These are phyloP conservation scores for Xylariaceae sp. DNA, from an alignment of 2,329 filamentous ascomycete genomes.

Conservation along the genomic window DNA sequence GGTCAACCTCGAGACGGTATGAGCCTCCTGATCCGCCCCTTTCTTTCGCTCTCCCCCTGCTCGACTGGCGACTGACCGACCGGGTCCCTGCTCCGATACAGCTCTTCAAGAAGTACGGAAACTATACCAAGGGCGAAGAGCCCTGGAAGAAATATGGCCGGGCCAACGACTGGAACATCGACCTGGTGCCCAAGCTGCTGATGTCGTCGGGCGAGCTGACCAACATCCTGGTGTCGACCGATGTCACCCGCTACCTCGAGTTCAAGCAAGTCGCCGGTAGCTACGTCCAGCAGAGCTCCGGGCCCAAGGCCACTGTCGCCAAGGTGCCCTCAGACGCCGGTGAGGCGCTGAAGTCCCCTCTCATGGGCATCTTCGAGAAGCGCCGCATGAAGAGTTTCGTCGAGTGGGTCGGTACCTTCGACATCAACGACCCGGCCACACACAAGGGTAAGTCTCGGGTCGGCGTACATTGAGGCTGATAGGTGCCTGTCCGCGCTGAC, in stretches of 20 bases:
- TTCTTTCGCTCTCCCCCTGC: too few species aligned
- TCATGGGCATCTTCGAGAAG: constrained; percentile 99
- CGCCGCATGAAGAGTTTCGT: constrained; percentile 93
- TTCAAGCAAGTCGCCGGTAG: constrained; percentile 94
- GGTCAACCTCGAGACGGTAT: constrained; percentile 88
- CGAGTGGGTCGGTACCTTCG: constrained; percentile 87
- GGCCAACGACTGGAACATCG: constrained; percentile 98
- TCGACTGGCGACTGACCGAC: constrained; percentile 8
- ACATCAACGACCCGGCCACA: constrained; percentile 70
- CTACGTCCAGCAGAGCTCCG: constrained; percentile 84
- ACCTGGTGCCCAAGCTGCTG: constrained; percentile 94
- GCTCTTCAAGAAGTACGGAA: constrained; percentile 95
- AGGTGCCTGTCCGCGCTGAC: too few species aligned
- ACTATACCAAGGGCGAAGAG: constrained; percentile 70
- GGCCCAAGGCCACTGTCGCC: constrained; percentile 81
- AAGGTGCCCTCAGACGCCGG: constrained; percentile 92
- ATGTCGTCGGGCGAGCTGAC: constrained; percentile 98
- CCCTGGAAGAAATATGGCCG: constrained; percentile 98
- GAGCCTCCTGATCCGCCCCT: too few species aligned
- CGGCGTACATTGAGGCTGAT: too few species aligned
- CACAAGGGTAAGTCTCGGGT: constrained; percentile 83
- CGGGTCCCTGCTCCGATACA: constrained; percentile 7
- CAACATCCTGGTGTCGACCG: constrained; percentile 95
- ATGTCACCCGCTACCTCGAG: constrained; percentile 81
- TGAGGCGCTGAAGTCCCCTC: constrained; percentile 82